Evolutionary conservation across 2,329 filamentous ascomycete genomes (phyloP), one percentile per base, ranked within the genome.

Genomic region (Podosphaera fusca): DNA sequence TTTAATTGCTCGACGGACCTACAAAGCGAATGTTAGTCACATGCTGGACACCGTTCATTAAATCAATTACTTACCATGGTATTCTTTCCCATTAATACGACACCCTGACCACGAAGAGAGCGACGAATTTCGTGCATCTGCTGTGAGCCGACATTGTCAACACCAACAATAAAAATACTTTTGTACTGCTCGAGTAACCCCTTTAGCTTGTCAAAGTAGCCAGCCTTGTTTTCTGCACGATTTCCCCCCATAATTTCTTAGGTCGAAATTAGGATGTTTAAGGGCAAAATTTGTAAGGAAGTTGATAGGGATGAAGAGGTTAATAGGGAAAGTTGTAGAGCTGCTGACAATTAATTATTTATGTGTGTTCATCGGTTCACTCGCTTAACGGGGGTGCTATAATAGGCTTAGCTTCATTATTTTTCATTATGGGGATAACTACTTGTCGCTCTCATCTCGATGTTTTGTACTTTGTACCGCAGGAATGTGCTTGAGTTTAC

Each of bases 111-210:
- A 73, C 92, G 89, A 73, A 98, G 85, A 69, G 87, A 75, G 70
- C 84, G 76, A 73, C 92, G 86, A 74, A 98, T 96, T 82, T 98
- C 92, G 87, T 98, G 92, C 94, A 98, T 98, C 84, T 98, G 94
- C 83, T 98, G 92, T 67, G 92, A 98, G 74, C 84, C 87, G 82
- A 98, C 92, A 98, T 96, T 98, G 87, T 96, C 87, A 71, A 90
- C 84, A 71, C 72, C 82, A 74, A 95, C 89, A 74, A 98, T 89
- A 87, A 98, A 96, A 78, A 96, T 85, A 70, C 85, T 90, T 74
- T 81, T 82, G 85, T 94, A 96, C 73, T 88, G 84, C 79, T 96
- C 87, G 73, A 98, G 84, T 73, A 96, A 82, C 75, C 74, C 74
- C 84, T 95, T 94, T 74, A 98, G 88, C 88, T 96, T 96, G 75